These are phyloP conservation scores for Gynandropsis gynandra DNA, from an alignment of 345 rosid species.

Conservation along the genomic window DNA sequence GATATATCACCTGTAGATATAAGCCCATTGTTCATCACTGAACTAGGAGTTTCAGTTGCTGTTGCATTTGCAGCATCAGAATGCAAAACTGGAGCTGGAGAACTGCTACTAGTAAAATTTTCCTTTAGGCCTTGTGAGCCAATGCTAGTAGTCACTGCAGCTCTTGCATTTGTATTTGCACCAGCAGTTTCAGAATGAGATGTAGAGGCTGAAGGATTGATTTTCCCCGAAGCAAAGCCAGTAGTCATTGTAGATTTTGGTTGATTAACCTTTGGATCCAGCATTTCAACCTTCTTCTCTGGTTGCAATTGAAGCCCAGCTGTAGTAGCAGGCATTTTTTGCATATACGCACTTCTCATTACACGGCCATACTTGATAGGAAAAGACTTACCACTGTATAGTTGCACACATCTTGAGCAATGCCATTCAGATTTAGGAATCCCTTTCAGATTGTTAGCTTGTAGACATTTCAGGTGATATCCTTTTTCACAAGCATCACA, in stretches of 20 bases:
- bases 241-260: constrained; percentile 38
- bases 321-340: constrained; percentile 46
- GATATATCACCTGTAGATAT: constrained; percentile 13
- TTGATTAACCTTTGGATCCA: constrained; percentile 39
- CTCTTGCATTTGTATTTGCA: constrained; percentile 18
- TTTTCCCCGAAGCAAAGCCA: constrained; percentile 24
- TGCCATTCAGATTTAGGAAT: constrained; percentile 90
- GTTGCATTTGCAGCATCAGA: constrained; percentile 8
- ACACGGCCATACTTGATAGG: constrained; percentile 89
- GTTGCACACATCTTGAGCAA: constrained; percentile 64
- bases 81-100: constrained; percentile 14
- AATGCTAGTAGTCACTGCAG: constrained; percentile 12
- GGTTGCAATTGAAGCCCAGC: constrained; percentile 39
- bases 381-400: constrained; percentile 72
- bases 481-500: constrained; percentile 97
- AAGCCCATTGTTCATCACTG: constrained; percentile 10
- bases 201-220: constrained; percentile 15
- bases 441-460: constrained; percentile 48
- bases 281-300: constrained; percentile 44
- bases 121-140: constrained; percentile 12
- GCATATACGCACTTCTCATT: constrained; percentile 46
- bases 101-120: constrained; percentile 4
- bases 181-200: constrained; percentile 5
- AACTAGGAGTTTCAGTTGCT: constrained; percentile 11
- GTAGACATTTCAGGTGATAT: constrained; percentile 79